Base-by-base conservation (phyloP, 257 asterid genomes). In the Pogostemon cablin region DNA sequence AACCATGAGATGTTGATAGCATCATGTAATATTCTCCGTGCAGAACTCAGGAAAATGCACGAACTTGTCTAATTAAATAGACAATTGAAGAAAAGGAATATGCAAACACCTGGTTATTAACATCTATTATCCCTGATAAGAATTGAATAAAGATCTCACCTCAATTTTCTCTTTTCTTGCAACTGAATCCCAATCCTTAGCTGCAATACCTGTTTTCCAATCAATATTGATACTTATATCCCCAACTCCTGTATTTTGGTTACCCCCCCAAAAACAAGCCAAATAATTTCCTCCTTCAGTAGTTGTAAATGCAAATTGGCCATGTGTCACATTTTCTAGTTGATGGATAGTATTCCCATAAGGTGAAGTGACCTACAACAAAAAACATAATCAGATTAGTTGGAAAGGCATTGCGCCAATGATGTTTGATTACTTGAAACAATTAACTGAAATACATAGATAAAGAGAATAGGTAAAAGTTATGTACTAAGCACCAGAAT, bases 181-280 rank as follows among this genome's bases (percentile, higher is more conserved):
- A 79, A 92, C 96, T 17, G 96, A 85, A 2, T 92, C 95, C 96
- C 98, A 90, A 73, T 92, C 98, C 79, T 88, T 88, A 15, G 96
- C 96, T 46, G 96, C 96, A 75, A 92, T 82, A 69, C 98, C 96
- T 3, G 86, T 90, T 77, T 86, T 92, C 96, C 98, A 90, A 52
- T 88, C 98, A 56, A 92, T 81, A 85, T 84, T 88, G 56, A 92
- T 79, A 69, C 86, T 92, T 72, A 84, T 72, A 65, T 80, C 89
- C 69, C 88, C 92, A 60, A 64, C 71, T 61, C 79, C 85, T 10
- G 86, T 46, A 80, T 68, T 76, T 53, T 80, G 83, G 65, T 82
- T 78, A 41, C 81, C 92, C 9, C 80, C 68, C 96, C 95, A 87
- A 71, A 90, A 90, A 74, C 98, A 92, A 8, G 98, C 98, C 65